phyloP scores from a whole-genome alignment of 352 stramenopile genomes.

The Globisporangium uncinulatum region DNA sequence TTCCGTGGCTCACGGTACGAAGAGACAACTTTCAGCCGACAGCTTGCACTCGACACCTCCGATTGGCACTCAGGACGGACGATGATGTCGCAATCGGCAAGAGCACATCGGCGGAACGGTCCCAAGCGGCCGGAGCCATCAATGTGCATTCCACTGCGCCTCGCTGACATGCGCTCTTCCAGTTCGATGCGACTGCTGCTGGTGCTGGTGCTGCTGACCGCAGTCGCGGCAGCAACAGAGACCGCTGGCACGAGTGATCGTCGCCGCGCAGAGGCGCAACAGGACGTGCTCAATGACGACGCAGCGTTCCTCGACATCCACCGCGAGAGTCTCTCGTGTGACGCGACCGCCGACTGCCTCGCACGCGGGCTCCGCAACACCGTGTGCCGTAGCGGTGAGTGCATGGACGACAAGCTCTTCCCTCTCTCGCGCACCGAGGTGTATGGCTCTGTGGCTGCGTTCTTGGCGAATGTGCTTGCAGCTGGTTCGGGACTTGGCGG shows the following conservation, averaged over 20 bases:
- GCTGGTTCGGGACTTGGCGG: constrained; percentile 64
- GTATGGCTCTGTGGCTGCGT: constrained; percentile 54
- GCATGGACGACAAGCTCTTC: constrained; percentile 51
- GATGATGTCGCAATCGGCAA: no score
- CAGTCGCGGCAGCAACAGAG: background rate
- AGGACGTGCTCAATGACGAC: constrained; percentile 13
- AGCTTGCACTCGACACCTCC: no score
- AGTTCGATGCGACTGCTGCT: background rate
- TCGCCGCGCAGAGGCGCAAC: constrained; percentile 3
- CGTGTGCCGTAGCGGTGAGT: constrained; percentile 46
- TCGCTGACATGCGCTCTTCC: background rate
- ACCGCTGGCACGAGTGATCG: background rate
- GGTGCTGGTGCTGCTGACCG: background rate
- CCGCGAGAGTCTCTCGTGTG: constrained; percentile 21
- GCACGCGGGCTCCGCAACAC: constrained; percentile 25
- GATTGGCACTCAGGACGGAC: background rate
- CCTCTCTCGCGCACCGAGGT: constrained; percentile 51
- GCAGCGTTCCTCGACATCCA: constrained; percentile 13
- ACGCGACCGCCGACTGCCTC: constrained; percentile 44
- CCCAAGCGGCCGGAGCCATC: background rate
- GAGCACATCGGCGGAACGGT: constrained; percentile 1
- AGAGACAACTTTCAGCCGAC: no score
- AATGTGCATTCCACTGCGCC: background rate
- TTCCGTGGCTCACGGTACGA: no score
- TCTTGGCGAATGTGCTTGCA: constrained; percentile 55